Evolutionary conservation across 2,329 filamentous ascomycete genomes (phyloP), one percentile per base, ranked within the genome.

Genomic region (Venturia asperata): DNA sequence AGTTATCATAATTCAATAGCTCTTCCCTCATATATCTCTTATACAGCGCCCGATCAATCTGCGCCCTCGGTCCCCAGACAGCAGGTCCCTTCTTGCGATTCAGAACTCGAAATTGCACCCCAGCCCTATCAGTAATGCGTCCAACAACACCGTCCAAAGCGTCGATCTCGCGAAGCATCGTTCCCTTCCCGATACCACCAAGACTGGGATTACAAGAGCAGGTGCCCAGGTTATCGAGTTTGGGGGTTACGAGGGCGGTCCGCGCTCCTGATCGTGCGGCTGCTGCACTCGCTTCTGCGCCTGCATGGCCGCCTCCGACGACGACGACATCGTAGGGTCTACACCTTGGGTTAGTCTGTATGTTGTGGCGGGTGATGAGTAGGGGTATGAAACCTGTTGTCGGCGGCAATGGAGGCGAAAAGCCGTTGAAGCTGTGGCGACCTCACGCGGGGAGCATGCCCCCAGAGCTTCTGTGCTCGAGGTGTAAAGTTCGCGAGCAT

Each of bases 191-290:
- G 70, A 99, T 97, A n/a, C 94, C 94, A 47, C 94, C 94, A 73
- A 99, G 96, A 68, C 91, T 96, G 1, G 93, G 93, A 74, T 97
- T 97, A 79, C 93, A 97, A 43, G 92, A 97, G 78, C 93, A 97
- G 39, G 94, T 91, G 65, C 93, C 93, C 24, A 97, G 86, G 71
- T 97, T 96, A 66, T 92, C 87, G 66, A 91, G 77, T 67, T 89
- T 91, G 1, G 93, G 94, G 1, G 94, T 99, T 61, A 99, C 82
- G 69, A 99, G 84, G 1, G 89, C 93, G 52, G 94, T 97, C 71
- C 87, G 87, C 62, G 93, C 94, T 63, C 94, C 94, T 19, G 90
- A 85, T 72, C 94, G 86, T 56, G 94, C 94, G 17, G 94, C 91
- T 1, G 93, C 94, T 13, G 94, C 88, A 69, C 90, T 93, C 66